These are phyloP conservation scores for Eurotiales sp. DNA, from an alignment of 2,329 filamentous ascomycete species.

Conservation along the genomic window DNA sequence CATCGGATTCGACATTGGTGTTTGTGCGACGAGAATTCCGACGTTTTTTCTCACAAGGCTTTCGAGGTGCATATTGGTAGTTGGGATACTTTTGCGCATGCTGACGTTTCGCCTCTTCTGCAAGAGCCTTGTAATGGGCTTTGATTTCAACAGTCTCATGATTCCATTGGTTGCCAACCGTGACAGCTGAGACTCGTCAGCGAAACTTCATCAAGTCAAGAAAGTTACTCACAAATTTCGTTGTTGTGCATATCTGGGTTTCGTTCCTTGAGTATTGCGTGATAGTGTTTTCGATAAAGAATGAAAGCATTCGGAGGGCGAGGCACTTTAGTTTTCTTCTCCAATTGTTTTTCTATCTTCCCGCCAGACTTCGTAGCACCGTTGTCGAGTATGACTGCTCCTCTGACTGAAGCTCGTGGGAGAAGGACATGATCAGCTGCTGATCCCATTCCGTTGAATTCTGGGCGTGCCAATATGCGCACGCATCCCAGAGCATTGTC, in stretches of 20 bases:
- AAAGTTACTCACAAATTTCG: conserved; percentile 38
- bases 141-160: conserved; percentile 34
- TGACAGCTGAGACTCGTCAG: conserved; percentile 29
- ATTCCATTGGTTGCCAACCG: conserved; percentile 43
- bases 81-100: conserved; percentile 40
- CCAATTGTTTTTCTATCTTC: conserved; percentile 9
- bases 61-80: conserved; percentile 47
- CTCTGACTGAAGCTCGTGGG: neutral
- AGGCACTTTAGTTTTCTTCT: conserved; percentile 34
- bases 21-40: conserved; percentile 31
- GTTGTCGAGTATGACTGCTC: neutral
- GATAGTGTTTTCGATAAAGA: conserved; percentile 42
- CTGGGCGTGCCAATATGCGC: conserved; percentile 27
- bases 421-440: conserved; percentile 22
- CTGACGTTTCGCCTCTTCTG: conserved; percentile 37
- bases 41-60: conserved; percentile 45
- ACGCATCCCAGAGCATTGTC: conserved; percentile 27
- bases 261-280: conserved; percentile 33
- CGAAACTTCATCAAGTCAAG: neutral
- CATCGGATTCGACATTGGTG: conserved; percentile 10
- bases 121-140: conserved; percentile 34
- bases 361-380: neutral
- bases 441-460: conserved; percentile 22
- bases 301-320: conserved; percentile 48
- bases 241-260: conserved; percentile 44